A percentile compares a stretch with the other conserved stretches of the same genome.
These are phyloP conservation scores for Amborella trichopoda DNA, from an alignment of 164 flowering plant species.

Conservation along the genomic window DNA sequence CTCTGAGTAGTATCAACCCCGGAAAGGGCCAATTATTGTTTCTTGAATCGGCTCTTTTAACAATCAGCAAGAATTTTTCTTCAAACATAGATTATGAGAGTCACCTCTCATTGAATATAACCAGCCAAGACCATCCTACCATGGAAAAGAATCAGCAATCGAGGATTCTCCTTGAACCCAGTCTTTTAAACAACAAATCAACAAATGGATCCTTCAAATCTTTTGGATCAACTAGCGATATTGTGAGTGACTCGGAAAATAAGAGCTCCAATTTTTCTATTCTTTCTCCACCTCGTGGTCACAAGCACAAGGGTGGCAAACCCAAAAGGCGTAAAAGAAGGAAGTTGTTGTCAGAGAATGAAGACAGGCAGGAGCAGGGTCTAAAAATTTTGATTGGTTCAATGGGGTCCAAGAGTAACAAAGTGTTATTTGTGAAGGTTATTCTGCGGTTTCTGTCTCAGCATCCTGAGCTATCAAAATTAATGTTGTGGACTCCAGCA, in stretches of 20 bases:
- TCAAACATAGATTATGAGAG: slow-evolving; percentile 10
- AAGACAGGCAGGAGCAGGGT: slow-evolving; percentile 15
- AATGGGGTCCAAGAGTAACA: slow-evolving; percentile 91
- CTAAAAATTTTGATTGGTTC: slow-evolving; percentile 88
- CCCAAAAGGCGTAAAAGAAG: slow-evolving; percentile 10
- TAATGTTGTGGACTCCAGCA: slow-evolving; percentile 90
- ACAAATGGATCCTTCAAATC: slow-evolving; percentile 2
- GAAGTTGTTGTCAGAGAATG: slow-evolving; percentile 19
- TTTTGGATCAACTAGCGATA: slow-evolving; percentile 3
- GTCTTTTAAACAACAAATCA: slow-evolving; percentile 18
- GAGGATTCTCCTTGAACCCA: slow-evolving; percentile 40
- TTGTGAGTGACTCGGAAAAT: slow-evolving; percentile 5
- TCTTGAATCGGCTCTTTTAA: slow-evolving; percentile 63
- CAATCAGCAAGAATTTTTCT: too few relatives aligned
- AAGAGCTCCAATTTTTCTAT: slow-evolving; percentile 1
- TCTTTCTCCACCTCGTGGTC: slow-evolving; percentile 2
- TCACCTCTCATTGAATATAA: too few relatives aligned
- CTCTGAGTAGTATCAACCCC: slow-evolving; percentile 89
- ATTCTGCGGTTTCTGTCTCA: slow-evolving; percentile 46
- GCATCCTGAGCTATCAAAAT: slow-evolving; percentile 53
- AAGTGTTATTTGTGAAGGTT: slow-evolving; percentile 67
- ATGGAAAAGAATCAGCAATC: slow-evolving; percentile 20
- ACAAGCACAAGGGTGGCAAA: slow-evolving; percentile 5
- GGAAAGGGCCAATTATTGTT: slow-evolving; percentile 87
- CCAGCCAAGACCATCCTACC: slow-evolving; percentile 14